A percentile compares a stretch with the other conserved stretches of the same genome.
Evolutionary conservation across 352 stramenopile genomes (phyloP).

Genomic region (Pythium graminicola): DNA sequence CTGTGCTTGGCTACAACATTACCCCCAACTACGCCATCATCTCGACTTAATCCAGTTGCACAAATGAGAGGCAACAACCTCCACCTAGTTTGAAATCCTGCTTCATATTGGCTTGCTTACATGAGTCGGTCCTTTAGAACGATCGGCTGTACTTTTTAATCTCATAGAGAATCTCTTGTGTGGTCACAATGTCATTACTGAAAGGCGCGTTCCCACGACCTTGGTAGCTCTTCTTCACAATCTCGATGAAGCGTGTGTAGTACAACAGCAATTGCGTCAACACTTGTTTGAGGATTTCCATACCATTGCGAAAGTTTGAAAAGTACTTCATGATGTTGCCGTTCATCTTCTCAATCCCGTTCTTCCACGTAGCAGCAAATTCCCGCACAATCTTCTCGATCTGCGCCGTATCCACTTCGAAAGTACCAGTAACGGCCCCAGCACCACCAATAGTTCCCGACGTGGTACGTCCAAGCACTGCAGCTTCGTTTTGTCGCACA

Average conservation of each 20-base stretch:
- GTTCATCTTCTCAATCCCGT: constrained; percentile 96
- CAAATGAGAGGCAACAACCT: background rate
- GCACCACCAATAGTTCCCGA: constrained; percentile 18
- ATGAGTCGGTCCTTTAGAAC: constrained; percentile 53
- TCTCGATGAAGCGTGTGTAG: constrained; percentile 98
- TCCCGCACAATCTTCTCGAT: constrained; percentile 93
- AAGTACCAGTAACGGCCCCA: constrained; percentile 1
- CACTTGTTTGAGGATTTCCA: constrained; percentile 99
- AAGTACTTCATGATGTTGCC: constrained; percentile 97
- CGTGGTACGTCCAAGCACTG: constrained; percentile 46
- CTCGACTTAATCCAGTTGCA: background rate
- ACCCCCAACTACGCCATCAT: constrained; percentile 33
- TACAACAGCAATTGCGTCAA: constrained; percentile 97
- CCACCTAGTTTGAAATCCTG: no score
- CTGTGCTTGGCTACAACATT: constrained; percentile 75
- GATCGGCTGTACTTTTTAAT: constrained; percentile 97
- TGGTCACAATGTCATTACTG: constrained; percentile 92
- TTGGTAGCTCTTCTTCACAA: constrained; percentile 91
- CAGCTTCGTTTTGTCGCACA: constrained; percentile 92
- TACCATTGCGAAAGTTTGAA: constrained; percentile 97
- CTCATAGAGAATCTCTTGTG: constrained; percentile 95
- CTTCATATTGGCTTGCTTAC: constrained; percentile 2
- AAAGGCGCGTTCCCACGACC: constrained; percentile 51
- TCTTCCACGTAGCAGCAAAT: constrained; percentile 95
- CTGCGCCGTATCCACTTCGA: constrained; percentile 81